Evolutionary conservation across 495 filamentous ascomycete genomes (phyloP), one percentile per base, ranked within the genome.

Genomic region (Aspergillus biplanus): DNA sequence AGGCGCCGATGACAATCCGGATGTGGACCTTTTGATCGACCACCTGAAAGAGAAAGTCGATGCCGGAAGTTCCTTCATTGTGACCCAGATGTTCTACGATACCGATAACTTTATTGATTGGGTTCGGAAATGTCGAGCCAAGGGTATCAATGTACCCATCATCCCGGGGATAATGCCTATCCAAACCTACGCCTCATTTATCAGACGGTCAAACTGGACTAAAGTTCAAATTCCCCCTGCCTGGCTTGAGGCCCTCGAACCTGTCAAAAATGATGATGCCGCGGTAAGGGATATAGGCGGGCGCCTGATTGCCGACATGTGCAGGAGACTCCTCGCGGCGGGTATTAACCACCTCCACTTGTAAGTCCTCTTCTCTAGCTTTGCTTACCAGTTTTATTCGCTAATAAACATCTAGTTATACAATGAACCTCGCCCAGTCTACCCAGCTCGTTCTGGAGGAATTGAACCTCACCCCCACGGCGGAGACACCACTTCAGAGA

Each of bases 51-150:
- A 98, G 78, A 99, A 99, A 78, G 88, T 98, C 52, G 96, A 99
- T 78, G 92, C 91, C 52, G 96, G 96, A 42, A 93, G 89, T 56
- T 88, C 91, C 9, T 97, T 97, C 75, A 87, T 99, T 53, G 89
- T 99, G 56, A 98, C 96, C 0, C 96, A 99, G 80, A 99, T 99
- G 96, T 97, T 97, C 77, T 99, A 99, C 78, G 93, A 98, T 73
- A 92, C 87, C 32, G 94, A 99, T 68, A 93, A 91, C 69, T 99
- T 98, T 77, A 75, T 98, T 34, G 81, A 84, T 47, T 99, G 96
- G 96, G 91, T 96, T 35, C 74, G 85, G 59, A 94, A 91, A 73
- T 90, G 90, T 58, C 86, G 93, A 39, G 92, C 85, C 31, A 87
- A 85, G 70, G 96, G 96, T 21, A 93, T 99, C 71, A 88, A 79